Conservation (phyloP, 495 filamentous ascomycete genomes). For the Neurospora sp. region DNA sequence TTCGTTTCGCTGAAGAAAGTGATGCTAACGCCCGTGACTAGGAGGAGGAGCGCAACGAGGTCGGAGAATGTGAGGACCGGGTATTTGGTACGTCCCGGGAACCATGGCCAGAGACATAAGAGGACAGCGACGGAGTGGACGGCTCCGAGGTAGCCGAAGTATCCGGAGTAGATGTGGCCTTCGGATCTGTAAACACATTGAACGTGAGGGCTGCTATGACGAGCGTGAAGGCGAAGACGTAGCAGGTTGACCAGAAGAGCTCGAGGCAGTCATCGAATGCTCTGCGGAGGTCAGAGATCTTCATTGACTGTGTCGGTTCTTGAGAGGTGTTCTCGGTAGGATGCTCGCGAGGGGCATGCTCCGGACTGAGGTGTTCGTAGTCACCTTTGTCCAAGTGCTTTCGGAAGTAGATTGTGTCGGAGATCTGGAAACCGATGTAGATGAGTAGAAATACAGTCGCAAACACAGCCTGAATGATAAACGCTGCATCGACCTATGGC, state of each 20-base stretch:
- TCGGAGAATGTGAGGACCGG: not conserved
- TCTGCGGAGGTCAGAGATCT: not conserved
- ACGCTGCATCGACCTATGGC: not conserved
- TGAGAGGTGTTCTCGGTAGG: not conserved
- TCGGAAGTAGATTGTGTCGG: not conserved
- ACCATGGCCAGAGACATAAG: not conserved
- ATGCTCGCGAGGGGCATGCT: not conserved
- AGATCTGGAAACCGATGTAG: not conserved
- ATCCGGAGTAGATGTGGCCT: constrained; percentile 25
- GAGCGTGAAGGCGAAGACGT: not conserved
- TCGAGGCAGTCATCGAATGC: not conserved
- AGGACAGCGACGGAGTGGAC: constrained; percentile 73
- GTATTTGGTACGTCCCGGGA: not conserved
- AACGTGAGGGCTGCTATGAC: not conserved
- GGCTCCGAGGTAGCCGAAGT: constrained; percentile 75
- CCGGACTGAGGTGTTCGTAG: not conserved
- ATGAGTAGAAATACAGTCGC: not conserved
- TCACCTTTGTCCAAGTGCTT: not conserved
- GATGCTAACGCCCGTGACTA: not conserved
- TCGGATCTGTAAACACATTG: not conserved
- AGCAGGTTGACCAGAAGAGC: not conserved
- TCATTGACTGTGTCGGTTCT: not conserved
- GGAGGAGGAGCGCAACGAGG: not conserved
- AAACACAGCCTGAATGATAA: not conserved
- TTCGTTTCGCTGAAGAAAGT: not conserved